Base-by-base conservation (phyloP, 345 rosid genomes). In the Populus tremula region DNA sequence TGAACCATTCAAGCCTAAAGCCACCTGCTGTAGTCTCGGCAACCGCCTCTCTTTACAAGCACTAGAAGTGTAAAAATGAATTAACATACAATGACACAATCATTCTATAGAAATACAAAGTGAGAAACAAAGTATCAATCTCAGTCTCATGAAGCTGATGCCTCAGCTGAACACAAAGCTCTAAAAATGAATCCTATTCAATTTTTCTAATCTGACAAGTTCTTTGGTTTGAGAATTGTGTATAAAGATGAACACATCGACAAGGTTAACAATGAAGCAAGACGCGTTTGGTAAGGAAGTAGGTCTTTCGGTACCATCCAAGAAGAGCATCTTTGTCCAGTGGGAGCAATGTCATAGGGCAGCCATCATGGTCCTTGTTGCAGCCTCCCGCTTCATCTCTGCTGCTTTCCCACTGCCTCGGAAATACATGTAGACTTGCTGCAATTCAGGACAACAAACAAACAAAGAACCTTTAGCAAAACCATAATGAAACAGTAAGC, bases 381-480 rank as follows among this genome's bases (percentile, higher is more conserved):
- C 85, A 35, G 93, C 96, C 77, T 93, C 93, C 49, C 89, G 94
- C 88, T 88, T 93, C 82, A 93, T 88, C 89, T 89, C 89, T 50
- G 94, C 97, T 35, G 96, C 96, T 89, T 93, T 93, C 45, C 96
- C 97, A 62, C 93, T 90, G 67, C 94, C 97, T 62, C 97, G 90
- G 90, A 93, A 91, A 80, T 93, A 93, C 97, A 91, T 91, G 89
- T 91, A 91, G 65, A 92, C 91, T 96, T 96, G 97, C 98, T 94
- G 97, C 87, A 87, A 61, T 72, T 77, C 63, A 29, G 11, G 53
- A 77, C 2, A 53, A 77, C 1, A 53, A 59, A 54, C 36, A 69
- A 33, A 59, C 8, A 29, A 6, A 69, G 47, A 45, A 41, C 11
- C 56, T 5, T 36, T 38, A 8, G 33, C 5, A 70, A 59, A 63